A percentile compares a stretch with the other conserved stretches of the same genome.
These are phyloP conservation scores for Brassica carinata DNA, from an alignment of 345 rosid species.

Conservation along the genomic window DNA sequence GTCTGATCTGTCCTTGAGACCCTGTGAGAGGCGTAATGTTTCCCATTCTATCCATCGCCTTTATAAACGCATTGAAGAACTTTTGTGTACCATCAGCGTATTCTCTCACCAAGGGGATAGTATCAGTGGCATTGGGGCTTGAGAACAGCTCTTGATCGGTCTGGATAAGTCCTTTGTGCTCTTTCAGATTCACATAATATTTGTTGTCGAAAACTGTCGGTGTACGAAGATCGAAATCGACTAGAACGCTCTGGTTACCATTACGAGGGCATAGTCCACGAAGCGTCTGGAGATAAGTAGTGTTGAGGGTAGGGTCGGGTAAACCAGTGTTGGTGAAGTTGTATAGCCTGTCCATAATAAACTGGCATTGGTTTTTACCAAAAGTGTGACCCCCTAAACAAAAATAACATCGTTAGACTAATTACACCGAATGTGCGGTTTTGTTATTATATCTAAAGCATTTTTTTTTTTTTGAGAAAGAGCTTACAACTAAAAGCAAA, in stretches of 20 bases:
- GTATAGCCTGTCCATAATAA: slow-evolving; percentile 56
- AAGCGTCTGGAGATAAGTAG: slow-evolving; percentile 45
- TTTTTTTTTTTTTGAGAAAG: neutral
- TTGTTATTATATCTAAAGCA: neutral
- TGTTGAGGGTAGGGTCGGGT: slow-evolving; percentile 54
- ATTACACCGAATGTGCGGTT: neutral
- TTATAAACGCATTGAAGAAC: slow-evolving; percentile 49
- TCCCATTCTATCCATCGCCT: neutral
- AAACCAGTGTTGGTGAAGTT: slow-evolving; percentile 46
- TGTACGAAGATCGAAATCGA: slow-evolving; percentile 54
- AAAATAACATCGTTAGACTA: neutral
- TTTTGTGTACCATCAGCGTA: slow-evolving; percentile 37
- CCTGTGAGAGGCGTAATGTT: slow-evolving; percentile 53
- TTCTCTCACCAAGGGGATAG: slow-evolving; percentile 45
- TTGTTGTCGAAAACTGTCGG: slow-evolving; percentile 57
- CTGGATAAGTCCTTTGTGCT: neutral
- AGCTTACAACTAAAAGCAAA: neutral
- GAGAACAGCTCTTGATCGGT: neutral
- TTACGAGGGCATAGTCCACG: slow-evolving; percentile 53
- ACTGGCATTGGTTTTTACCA: slow-evolving; percentile 59
- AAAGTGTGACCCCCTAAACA: slow-evolving; percentile 61
- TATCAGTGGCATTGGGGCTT: neutral
- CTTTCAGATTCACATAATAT: neutral
- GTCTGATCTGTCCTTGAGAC: slow-evolving; percentile 53
- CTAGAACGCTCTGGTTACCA: slow-evolving; percentile 45